Conservation (phyloP, 306 rosid genomes). For the Hippophae gyantsensis region DNA sequence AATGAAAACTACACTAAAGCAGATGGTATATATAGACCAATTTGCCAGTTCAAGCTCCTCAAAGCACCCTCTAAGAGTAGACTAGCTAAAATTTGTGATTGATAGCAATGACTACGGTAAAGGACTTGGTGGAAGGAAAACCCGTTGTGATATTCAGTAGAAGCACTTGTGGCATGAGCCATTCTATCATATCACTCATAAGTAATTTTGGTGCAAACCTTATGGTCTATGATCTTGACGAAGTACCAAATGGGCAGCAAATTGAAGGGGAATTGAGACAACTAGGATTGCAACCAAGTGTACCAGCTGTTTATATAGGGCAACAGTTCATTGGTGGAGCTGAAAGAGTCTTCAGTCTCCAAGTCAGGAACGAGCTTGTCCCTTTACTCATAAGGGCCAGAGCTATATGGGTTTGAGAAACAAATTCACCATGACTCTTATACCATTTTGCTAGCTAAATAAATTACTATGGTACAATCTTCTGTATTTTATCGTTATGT, state of each 20-base stretch:
- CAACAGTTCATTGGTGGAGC: slow-evolving; percentile 55
- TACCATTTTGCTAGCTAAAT: no score
- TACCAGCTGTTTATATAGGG: slow-evolving; percentile 69
- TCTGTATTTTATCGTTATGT: no score
- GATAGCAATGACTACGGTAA: neutral
- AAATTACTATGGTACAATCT: no score
- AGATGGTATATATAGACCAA: no score
- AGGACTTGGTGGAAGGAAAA: slow-evolving; percentile 49
- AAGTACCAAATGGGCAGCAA: slow-evolving; percentile 44
- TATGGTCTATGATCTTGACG: slow-evolving; percentile 60
- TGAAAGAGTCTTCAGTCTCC: slow-evolving; percentile 52
- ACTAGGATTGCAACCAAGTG: slow-evolving; percentile 56
- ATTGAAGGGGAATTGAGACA: slow-evolving; percentile 51
- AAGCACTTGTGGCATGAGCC: slow-evolving; percentile 53
- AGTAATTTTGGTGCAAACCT: slow-evolving; percentile 56
- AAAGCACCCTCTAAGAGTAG: no score
- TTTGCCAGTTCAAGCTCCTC: no score
- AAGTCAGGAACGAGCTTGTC: slow-evolving; percentile 48
- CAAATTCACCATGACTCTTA: no score
- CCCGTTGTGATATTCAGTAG: slow-evolving; percentile 83
- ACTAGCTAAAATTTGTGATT: no score
- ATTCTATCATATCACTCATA: slow-evolving; percentile 53
- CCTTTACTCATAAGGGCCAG: slow-evolving; percentile 47
- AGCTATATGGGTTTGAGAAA: slow-evolving; percentile 63
- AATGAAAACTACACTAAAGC: no score